Percentiles rank a stretch among this genome's conserved stretches.
phyloP scores from a whole-genome alignment of 2,329 filamentous ascomycete genomes.

The Trichoderma sp. region DNA sequence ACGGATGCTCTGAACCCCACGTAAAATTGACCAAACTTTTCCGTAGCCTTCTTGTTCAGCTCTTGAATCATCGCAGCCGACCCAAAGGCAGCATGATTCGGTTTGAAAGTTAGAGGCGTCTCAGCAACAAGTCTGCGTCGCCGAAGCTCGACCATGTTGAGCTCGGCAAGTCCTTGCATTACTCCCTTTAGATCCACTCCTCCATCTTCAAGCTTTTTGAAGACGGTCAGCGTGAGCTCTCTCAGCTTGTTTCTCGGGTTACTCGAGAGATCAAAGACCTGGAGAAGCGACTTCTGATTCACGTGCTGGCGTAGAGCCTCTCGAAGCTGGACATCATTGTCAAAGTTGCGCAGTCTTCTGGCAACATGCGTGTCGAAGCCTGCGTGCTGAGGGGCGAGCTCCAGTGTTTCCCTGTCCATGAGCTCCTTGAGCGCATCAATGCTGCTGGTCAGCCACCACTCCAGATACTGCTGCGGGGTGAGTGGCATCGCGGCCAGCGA shows the following conservation, averaged over 20 bases:
- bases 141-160: conserved; percentile 40
- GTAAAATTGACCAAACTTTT: conserved; percentile 37
- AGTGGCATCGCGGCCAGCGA: conserved; percentile 34
- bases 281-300: conserved; percentile 26
- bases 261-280: conserved; percentile 28
- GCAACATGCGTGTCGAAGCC: conserved; percentile 35
- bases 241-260: conserved; percentile 36
- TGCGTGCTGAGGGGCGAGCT: conserved; percentile 32
- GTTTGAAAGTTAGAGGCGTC: conserved; percentile 29
- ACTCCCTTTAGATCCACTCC: conserved; percentile 33
- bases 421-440: conserved; percentile 33
- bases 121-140: conserved; percentile 34
- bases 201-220: conserved; percentile 33
- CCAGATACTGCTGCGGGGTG: conserved; percentile 36
- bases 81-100: conserved; percentile 21
- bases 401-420: conserved; percentile 29
- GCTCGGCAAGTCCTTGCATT: conserved; percentile 37
- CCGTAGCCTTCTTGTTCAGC: conserved; percentile 35
- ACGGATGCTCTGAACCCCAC: conserved; percentile 40
- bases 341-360: conserved; percentile 36
- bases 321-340: conserved; percentile 32
- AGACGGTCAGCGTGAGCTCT: conserved; percentile 33
- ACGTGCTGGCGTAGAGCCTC: conserved; percentile 30
- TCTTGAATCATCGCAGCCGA: conserved; percentile 33
- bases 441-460: conserved; percentile 39